phyloP scores from a whole-genome alignment of 176 grass and related monocot genomes.

The Poa annua region DNA sequence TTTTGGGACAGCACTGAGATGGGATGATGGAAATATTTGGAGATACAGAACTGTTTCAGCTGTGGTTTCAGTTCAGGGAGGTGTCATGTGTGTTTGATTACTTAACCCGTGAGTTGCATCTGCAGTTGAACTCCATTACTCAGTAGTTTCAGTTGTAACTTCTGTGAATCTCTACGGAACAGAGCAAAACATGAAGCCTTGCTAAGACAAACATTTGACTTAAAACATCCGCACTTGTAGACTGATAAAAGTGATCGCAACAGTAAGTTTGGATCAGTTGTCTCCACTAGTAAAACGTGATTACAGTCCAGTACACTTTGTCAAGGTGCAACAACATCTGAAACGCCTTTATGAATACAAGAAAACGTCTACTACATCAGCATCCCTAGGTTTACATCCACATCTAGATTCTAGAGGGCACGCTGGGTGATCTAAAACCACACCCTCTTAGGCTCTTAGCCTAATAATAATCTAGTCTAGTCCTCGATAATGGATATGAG shows the following conservation, averaged over 20 bases:
- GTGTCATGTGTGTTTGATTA: background rate
- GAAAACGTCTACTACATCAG: background rate
- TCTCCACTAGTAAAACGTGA: background rate
- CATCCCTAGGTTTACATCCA: constrained; percentile 16
- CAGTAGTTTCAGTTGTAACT: background rate
- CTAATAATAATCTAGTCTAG: constrained; percentile 40
- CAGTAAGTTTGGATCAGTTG: background rate
- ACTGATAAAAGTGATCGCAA: background rate
- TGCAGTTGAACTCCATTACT: background rate
- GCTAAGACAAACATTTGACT: background rate
- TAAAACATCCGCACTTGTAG: background rate
- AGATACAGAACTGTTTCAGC: background rate
- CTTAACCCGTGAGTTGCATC: too few relatives aligned
- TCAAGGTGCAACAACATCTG: constrained; percentile 8
- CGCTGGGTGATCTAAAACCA: background rate
- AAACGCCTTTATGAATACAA: background rate
- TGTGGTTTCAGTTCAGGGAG: background rate
- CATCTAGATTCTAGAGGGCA: background rate
- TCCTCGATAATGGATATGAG: constrained; percentile 64
- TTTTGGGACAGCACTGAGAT: background rate
- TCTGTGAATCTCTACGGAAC: background rate
- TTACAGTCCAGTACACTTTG: constrained; percentile 20
- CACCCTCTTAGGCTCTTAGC: background rate
- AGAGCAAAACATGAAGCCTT: background rate
- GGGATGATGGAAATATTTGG: background rate